Evolutionary conservation across 495 filamentous ascomycete genomes (phyloP).

Genomic region (Aspergillus biplanus): DNA sequence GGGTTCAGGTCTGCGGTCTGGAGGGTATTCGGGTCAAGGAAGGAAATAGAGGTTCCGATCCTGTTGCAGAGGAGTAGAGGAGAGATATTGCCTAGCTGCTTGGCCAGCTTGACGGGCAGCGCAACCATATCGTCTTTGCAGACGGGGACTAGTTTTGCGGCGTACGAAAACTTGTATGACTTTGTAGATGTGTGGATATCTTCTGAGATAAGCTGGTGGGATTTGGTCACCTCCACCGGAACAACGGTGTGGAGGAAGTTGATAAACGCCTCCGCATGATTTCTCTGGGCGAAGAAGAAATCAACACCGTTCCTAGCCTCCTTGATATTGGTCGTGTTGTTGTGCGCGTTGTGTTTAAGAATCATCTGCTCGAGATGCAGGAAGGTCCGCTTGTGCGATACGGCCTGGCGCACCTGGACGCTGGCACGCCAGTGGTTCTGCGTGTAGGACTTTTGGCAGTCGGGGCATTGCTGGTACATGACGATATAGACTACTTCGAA

Average conservation of each 20-base stretch:
- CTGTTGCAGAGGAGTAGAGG: slow-evolving; percentile 82
- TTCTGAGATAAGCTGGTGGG: slow-evolving; percentile 87
- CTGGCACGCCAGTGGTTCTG: slow-evolving; percentile 86
- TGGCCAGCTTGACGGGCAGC: slow-evolving; percentile 86
- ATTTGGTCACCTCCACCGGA: slow-evolving; percentile 80
- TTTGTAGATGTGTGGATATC: slow-evolving; percentile 89
- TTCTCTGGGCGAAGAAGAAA: slow-evolving; percentile 87
- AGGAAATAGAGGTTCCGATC: slow-evolving; percentile 86
- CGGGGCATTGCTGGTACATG: slow-evolving; percentile 81
- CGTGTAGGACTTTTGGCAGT: slow-evolving; percentile 76
- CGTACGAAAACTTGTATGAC: slow-evolving; percentile 91
- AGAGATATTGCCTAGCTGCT: slow-evolving; percentile 80
- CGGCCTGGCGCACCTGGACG: slow-evolving; percentile 95
- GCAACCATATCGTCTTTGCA: slow-evolving; percentile 97
- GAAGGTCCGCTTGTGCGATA: slow-evolving; percentile 96
- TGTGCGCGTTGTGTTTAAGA: slow-evolving; percentile 88
- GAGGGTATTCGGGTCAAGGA: slow-evolving; percentile 88
- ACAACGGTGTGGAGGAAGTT: slow-evolving; percentile 85
- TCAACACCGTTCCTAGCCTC: slow-evolving; percentile 92
- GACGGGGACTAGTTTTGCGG: slow-evolving; percentile 83
- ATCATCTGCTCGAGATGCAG: slow-evolving; percentile 96
- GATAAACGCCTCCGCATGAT: slow-evolving; percentile 90
- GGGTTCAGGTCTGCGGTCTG: slow-evolving; percentile 85
- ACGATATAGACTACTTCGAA: slow-evolving; percentile 94
- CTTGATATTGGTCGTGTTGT: slow-evolving; percentile 95